phyloP scores from a whole-genome alignment of 2,329 filamentous ascomycete species.

The Sclerotinia borealis region DNA sequence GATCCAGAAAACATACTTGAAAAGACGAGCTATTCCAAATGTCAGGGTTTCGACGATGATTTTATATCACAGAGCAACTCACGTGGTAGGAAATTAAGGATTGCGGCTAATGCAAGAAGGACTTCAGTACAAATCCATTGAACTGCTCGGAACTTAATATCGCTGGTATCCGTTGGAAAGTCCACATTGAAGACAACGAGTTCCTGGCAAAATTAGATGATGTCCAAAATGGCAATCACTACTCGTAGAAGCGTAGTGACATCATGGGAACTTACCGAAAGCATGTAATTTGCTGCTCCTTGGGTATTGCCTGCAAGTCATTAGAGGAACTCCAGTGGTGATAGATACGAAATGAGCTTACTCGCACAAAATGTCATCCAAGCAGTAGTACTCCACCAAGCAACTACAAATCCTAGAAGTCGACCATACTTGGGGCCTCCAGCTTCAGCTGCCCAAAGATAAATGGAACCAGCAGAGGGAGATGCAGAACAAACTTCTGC shows the following conservation, averaged over 20 bases:
- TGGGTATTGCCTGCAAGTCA: slow-evolving; percentile 15
- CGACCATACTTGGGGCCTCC: slow-evolving; percentile 15
- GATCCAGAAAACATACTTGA: slow-evolving; percentile 16
- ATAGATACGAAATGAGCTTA: not conserved
- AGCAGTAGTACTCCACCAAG: slow-evolving; percentile 16
- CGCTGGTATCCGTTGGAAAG: slow-evolving; percentile 14
- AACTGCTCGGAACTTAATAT: slow-evolving; percentile 16
- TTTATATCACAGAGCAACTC: not conserved
- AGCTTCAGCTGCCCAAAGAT: slow-evolving; percentile 16
- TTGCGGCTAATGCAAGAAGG: slow-evolving; percentile 14
- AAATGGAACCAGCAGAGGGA: slow-evolving; percentile 18
- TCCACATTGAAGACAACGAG: slow-evolving; percentile 16
- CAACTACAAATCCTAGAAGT: slow-evolving; percentile 16
- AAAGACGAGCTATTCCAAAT: slow-evolving; percentile 5
- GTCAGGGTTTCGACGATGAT: not conserved
- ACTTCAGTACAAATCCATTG: slow-evolving; percentile 16
- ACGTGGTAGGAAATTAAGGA: slow-evolving; percentile 17
- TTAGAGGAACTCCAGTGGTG: not conserved
- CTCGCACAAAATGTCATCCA: slow-evolving; percentile 18
- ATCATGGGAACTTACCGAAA: slow-evolving; percentile 15
- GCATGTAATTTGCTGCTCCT: slow-evolving; percentile 17
- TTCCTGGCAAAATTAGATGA: slow-evolving; percentile 8
- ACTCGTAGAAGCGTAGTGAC: not conserved
- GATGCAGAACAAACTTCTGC: slow-evolving; percentile 17
- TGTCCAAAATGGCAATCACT: not conserved